A percentile compares a stretch with the other conserved stretches of the same genome.
phyloP scores from a whole-genome alignment of 2,329 filamentous ascomycete genomes.

The Cladosporium sp. region DNA sequence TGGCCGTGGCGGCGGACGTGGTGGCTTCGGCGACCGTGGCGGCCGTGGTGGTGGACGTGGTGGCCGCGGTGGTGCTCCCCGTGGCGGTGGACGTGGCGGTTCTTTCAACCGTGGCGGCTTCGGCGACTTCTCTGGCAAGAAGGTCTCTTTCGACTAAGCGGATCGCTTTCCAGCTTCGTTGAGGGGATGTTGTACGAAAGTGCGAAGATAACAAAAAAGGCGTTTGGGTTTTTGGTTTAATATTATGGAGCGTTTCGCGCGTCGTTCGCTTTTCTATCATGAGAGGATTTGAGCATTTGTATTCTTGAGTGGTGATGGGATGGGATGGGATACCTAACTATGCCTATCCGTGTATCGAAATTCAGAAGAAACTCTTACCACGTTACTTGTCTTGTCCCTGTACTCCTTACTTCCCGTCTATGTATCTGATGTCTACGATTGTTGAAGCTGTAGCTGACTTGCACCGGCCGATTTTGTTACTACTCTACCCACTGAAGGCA shows the following conservation, averaged over 20 bases:
- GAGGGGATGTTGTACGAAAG: background rate
- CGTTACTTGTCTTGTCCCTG: background rate
- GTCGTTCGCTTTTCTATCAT: background rate
- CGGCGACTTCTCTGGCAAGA: slow-evolving; percentile 74
- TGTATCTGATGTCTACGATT: background rate
- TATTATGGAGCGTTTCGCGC: background rate
- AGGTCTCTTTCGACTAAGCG: slow-evolving; percentile 64
- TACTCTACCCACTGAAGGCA: too few species aligned
- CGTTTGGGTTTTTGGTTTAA: slow-evolving; percentile 3
- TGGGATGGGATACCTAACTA: background rate
- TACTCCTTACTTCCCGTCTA: too few species aligned
- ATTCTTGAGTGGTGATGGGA: background rate
- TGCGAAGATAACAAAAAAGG: slow-evolving; percentile 13
- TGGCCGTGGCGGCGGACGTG: slow-evolving; percentile 38
- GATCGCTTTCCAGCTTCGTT: background rate
- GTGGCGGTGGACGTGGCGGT: slow-evolving; percentile 53
- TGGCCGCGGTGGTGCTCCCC: slow-evolving; percentile 47
- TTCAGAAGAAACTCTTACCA: background rate
- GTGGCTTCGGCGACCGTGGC: slow-evolving; percentile 51
- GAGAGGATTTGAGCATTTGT: background rate
- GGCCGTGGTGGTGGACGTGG: slow-evolving; percentile 57
- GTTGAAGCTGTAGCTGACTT: background rate
- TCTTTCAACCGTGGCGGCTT: slow-evolving; percentile 58
- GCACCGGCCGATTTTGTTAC: background rate
- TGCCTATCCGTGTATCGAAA: slow-evolving; percentile 1